Conservation (phyloP, 345 rosid species). For the Balakata baccata region DNA sequence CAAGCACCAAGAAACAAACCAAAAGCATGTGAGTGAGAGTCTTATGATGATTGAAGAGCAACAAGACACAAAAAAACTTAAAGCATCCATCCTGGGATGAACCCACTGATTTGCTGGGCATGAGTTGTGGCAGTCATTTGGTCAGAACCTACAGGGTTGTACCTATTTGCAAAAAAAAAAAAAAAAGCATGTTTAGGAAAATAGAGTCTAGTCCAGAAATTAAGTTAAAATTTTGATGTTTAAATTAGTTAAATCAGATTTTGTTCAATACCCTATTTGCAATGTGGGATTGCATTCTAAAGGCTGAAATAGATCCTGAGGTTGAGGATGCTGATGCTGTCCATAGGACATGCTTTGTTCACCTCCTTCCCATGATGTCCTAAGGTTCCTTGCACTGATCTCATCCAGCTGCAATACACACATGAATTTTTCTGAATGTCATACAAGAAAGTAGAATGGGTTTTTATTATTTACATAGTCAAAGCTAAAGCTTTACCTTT, state of each 20-base stretch:
- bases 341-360: conserved; percentile 64
- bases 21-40: not conserved
- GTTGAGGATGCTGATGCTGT: conserved; percentile 62
- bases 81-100: conserved; percentile 99
- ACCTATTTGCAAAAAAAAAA: conserved; percentile 39
- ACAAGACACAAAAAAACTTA: conserved; percentile 27
- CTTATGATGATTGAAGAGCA: conserved; percentile 7
- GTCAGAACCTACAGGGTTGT: conserved; percentile 60
- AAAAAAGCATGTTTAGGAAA: not conserved
- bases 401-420: conserved; percentile 61
- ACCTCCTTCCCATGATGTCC: conserved; percentile 66
- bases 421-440: too few species aligned
- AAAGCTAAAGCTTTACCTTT: not conserved
- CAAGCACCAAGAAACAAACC: conserved; percentile 26
- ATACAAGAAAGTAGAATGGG: too few species aligned
- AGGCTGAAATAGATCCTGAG: conserved; percentile 72
- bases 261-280: conserved; percentile 70
- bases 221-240: not conserved
- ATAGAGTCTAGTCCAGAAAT: not conserved
- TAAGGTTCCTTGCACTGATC: conserved; percentile 48
- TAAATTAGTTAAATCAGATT: not conserved
- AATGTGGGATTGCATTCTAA: conserved; percentile 90
- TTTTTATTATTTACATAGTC: too few species aligned
- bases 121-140: conserved; percentile 55
- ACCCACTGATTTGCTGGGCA: conserved; percentile 69